Evolutionary conservation across 164 flowering plant species (phyloP).

Genomic region (Umbilicus rupestris): DNA sequence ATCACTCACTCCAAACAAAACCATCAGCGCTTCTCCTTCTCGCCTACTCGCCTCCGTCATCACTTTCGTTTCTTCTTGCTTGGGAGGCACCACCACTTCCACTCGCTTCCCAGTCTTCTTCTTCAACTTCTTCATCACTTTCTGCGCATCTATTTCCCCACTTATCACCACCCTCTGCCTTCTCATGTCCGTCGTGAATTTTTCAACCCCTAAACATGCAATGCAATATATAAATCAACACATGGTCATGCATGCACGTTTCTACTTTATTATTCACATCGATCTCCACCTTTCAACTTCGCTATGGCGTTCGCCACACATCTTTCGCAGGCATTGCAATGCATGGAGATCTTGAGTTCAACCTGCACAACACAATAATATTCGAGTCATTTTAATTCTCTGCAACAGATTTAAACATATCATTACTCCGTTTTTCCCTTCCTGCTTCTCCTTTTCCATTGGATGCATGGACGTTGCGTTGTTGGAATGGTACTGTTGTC

Average conservation of each 20-base stretch:
- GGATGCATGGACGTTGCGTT: too few relatives aligned
- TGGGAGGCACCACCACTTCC: neutral
- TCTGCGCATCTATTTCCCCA: neutral
- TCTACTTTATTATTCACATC: too few relatives aligned
- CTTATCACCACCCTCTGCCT: neutral
- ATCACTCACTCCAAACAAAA: neutral
- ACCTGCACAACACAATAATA: neutral
- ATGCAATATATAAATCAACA: neutral
- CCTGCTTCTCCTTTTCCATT: too few relatives aligned
- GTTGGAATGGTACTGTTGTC: too few relatives aligned
- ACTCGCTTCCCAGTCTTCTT: constrained; percentile 1
- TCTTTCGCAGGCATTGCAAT: neutral
- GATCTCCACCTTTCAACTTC: neutral
- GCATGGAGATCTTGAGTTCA: constrained; percentile 1
- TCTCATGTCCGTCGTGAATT: constrained; percentile 1
- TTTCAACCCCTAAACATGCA: neutral
- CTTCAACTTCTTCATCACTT: constrained; percentile 1
- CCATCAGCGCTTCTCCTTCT: neutral
- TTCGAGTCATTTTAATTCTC: too few relatives aligned
- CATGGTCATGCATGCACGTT: too few relatives aligned
- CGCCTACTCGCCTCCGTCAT: neutral
- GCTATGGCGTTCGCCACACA: neutral
- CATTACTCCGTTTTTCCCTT: too few relatives aligned
- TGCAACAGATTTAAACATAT: too few relatives aligned
- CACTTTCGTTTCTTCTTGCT: neutral